These are phyloP conservation scores for Hippophae tibetana DNA, from an alignment of 306 rosid species.

Conservation along the genomic window DNA sequence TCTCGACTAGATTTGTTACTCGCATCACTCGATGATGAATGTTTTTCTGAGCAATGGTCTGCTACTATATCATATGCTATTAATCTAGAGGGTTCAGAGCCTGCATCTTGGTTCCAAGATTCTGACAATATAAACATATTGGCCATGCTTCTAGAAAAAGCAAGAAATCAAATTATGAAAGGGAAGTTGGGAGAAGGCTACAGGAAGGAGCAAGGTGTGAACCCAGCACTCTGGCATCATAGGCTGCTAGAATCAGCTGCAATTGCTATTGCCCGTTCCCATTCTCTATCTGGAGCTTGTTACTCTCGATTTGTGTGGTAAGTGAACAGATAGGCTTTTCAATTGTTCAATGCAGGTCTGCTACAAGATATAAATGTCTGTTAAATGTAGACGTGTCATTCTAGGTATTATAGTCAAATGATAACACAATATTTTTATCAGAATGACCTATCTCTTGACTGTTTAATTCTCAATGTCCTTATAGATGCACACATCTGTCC, in stretches of 20 bases:
- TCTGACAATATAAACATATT: conserved; percentile 46
- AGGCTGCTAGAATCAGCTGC: conserved; percentile 65
- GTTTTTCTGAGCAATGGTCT: conserved; percentile 80
- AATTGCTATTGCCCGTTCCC: conserved; percentile 47
- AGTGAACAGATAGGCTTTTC: conserved; percentile 10
- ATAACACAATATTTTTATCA: too few species aligned
- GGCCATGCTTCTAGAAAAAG: conserved; percentile 66
- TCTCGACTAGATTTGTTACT: conserved; percentile 72
- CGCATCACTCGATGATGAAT: conserved; percentile 65
- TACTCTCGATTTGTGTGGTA: conserved; percentile 66
- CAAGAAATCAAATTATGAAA: conserved; percentile 40
- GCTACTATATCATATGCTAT: conserved; percentile 45
- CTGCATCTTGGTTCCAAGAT: conserved; percentile 30
- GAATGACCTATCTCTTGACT: too few species aligned
- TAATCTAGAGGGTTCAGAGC: conserved; percentile 34
- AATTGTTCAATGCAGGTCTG: too few species aligned
- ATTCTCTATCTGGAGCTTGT: conserved; percentile 39
- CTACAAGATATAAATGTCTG: too few species aligned
- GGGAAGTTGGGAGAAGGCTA: conserved; percentile 34
- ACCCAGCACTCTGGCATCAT: conserved; percentile 57
- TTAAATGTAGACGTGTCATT: too few species aligned
- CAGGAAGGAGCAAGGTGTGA: conserved; percentile 23
- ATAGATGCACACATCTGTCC: too few species aligned
- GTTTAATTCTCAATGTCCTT: too few species aligned
- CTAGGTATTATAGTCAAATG: too few species aligned